Evolutionary conservation across 352 stramenopile species (phyloP), one percentile per base, ranked within the genome.

Genomic region (Phytophthora uliginosa): DNA sequence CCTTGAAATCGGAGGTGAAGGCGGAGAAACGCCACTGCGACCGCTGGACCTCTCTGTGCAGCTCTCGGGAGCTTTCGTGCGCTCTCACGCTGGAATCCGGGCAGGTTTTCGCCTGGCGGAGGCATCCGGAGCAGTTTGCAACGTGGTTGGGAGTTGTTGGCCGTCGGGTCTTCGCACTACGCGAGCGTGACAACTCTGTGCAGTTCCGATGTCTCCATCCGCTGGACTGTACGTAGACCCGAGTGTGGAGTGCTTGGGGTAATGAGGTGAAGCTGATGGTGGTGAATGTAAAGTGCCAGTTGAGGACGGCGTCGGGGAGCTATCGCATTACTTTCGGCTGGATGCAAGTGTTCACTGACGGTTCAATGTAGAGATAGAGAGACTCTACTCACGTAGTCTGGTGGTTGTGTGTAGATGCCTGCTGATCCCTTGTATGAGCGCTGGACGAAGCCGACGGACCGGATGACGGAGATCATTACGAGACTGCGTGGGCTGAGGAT

Each of bases 271-370:
- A 55, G 15, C 48, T 55, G 9, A 53, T 4, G 42, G 17, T 10
- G 17, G 17, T 63, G 59, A 68, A 50, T 50, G 0, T 48, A 33
- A 33, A 88, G 77, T 86, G 66, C 20, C 80, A 45, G 17, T 63
- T 40, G 26, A 89, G 74, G 51, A 95, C 74, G 47, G 71, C 66
- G 26, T 89, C 63, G 72, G 78, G 60, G 69, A 77, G 15, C 72
- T 99, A 4, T 74, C 67, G 4, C 71, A 91, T 31, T 99, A 99
- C 81, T 98, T 99, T 79, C 92, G 97, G 31, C 69, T 98, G 45
- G 81, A 98, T 62, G 85, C 88, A 69, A 57, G 68, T 52, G 4
- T 7, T 54, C 34, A 15, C 17, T 4, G 7, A n/a, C 24, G 51
- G 17, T 26, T 9, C 40, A 40, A 20, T 56, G 47, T 31, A 50